Base-by-base conservation (phyloP, 1,284 basidiomycete species). In the Cryptococcus amylolentus region DNA sequence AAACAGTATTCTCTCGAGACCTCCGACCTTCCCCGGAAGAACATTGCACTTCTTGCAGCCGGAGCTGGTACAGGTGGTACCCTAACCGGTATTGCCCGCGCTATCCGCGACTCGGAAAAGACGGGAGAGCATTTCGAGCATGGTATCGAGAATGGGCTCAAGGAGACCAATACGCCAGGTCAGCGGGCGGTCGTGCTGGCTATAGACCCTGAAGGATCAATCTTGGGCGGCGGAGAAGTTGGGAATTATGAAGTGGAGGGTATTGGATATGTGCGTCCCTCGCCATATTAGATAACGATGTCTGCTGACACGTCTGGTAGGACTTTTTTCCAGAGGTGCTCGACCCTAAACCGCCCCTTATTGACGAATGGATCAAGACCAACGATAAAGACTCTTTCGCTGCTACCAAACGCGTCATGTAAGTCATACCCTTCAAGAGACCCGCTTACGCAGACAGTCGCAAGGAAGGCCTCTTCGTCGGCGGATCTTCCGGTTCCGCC, bases 21-120 rank as follows among this genome's bases (percentile, higher is more conserved):
- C 1, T 80, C 79, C 0, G 51, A 65, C 48, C 59, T 77, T 5
- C 63, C 60, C 4, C 63, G 62, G 26, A 78, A 77, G 54, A 86
- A 86, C 68, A 88, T 97, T 23, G 88, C 94, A 68, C 87, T 86
- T 0, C 79, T 98, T 43, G 77, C 96, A n/a, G 89, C 87, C 5
- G 87, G 91, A 5, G 91, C 93, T 10, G 95, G 95, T 8, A 98
- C 95, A 1, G 95, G 95, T 31, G 95, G 95, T 9, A 97, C 95
- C 0, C 81, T 98, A 60, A 90, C 89, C 18, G 95, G 95, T 4
- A 77, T 94, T 28, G 88, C 91, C 6, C 82, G 86, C 37, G 90
- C 88, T 1, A 80, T 97, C 68, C 89, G 90, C 78, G 88, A 87
- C 52, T 63, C 67, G 14, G 67, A 70, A 64, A 59, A 61, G 52